Conservation (phyloP, 371 early-diverging fungal genomes). For the Antonospora locustae region DNA sequence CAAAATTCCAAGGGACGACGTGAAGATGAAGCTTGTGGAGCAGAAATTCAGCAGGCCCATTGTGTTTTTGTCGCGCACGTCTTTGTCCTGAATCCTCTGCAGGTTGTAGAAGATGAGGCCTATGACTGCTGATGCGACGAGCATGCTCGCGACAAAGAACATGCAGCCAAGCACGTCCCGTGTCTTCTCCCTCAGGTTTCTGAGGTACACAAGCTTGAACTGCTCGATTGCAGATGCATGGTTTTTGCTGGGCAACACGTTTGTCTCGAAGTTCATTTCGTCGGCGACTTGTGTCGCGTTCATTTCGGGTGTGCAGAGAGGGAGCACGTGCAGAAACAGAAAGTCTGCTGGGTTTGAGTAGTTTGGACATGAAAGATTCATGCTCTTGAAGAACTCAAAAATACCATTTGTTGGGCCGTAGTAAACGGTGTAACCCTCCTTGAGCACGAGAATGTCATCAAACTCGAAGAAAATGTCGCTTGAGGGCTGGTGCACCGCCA, state of each 20-base stretch:
- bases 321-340: constrained; percentile 7
- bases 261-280: too few species aligned
- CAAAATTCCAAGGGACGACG: constrained; percentile 32
- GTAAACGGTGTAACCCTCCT: constrained; percentile 47
- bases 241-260: too few species aligned
- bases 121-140: constrained; percentile 18
- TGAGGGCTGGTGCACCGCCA: constrained; percentile 45
- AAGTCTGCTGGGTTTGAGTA: constrained; percentile 77
- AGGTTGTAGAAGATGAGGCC: constrained; percentile 34
- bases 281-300: too few species aligned
- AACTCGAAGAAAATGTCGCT: constrained; percentile 37
- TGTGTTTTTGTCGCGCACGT: constrained; percentile 24
- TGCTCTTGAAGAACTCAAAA: constrained; percentile 58
- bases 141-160: background rate
- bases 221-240: too few species aligned
- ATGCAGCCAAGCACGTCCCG: background rate
- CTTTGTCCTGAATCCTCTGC: background rate
- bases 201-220: constrained; percentile 9
- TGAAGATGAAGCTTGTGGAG: constrained; percentile 25
- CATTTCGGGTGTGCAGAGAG: too few species aligned
- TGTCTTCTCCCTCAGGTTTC: background rate
- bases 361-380: constrained; percentile 66
- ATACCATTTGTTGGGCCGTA: constrained; percentile 55
- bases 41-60: constrained; percentile 30
- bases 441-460: constrained; percentile 40